Evolutionary conservation across 257 asterid genomes (phyloP).

Genomic region (Striga asiatica): DNA sequence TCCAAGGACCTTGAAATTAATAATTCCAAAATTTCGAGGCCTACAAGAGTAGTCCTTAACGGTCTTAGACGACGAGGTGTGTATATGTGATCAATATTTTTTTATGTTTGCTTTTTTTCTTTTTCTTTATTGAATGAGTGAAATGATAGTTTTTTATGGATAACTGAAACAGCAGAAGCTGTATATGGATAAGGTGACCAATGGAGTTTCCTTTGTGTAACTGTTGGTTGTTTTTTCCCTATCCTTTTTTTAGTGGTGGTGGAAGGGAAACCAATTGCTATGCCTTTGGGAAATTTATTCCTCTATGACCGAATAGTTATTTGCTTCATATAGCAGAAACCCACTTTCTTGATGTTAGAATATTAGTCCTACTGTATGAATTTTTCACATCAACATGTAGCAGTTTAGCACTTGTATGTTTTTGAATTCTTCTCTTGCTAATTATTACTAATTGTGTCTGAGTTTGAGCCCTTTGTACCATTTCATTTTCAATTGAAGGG

Average conservation of each 20-base stretch:
- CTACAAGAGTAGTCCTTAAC: constrained; percentile 64
- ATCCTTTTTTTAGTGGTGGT: not conserved
- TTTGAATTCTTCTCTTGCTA: not conserved
- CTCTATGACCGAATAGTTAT: not conserved
- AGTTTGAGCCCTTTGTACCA: not conserved
- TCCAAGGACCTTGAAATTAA: constrained; percentile 71
- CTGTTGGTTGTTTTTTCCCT: not conserved
- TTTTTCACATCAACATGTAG: not conserved
- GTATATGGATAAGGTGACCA: not conserved
- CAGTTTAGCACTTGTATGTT: not conserved
- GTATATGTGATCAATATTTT: not conserved
- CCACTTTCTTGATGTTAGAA: not conserved
- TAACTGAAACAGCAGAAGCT: not conserved
- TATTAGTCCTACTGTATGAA: not conserved
- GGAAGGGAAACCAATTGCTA: too few relatives aligned
- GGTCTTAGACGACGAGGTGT: constrained; percentile 63
- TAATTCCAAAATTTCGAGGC: constrained; percentile 54
- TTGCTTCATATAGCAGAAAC: not conserved
- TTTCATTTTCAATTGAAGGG: not conserved
- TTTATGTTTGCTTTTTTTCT: not conserved
- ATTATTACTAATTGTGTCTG: not conserved
- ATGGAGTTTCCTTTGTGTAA: not conserved
- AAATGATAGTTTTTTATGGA: not conserved
- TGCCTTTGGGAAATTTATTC: not conserved
- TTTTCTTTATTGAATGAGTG: not conserved